These are phyloP conservation scores for Sisymbrium altissimum DNA, from an alignment of 345 rosid species.

Conservation along the genomic window DNA sequence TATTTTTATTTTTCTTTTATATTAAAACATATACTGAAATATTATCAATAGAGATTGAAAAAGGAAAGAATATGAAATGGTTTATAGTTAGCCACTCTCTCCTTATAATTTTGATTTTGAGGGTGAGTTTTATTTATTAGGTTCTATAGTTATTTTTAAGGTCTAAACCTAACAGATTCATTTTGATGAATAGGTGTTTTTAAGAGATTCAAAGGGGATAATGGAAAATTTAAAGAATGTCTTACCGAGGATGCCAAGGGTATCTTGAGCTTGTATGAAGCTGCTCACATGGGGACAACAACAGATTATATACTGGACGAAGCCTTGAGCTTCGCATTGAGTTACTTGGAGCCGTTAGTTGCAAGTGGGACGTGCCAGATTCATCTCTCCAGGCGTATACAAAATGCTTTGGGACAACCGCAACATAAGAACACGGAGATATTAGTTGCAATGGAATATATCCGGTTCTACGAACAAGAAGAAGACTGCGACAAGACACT, in stretches of 20 bases:
- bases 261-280: slow-evolving; percentile 39
- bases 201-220: slow-evolving; percentile 19
- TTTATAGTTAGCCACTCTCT: too few relatives aligned
- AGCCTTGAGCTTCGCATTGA: slow-evolving; percentile 15
- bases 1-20: too few relatives aligned
- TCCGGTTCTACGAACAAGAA: not conserved
- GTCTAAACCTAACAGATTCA: not conserved
- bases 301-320: slow-evolving; percentile 37
- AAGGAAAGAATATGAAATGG: too few relatives aligned
- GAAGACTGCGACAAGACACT: not conserved
- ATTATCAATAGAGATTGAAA: too few relatives aligned
- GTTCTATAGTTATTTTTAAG: too few relatives aligned
- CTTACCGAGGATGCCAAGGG: slow-evolving; percentile 29
- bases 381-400: slow-evolving; percentile 2
- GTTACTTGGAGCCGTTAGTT: not conserved
- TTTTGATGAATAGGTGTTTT: slow-evolving; percentile 29
- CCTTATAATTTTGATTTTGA: too few relatives aligned
- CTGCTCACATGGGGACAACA: slow-evolving; percentile 19
- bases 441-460: not conserved
- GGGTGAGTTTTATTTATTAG: too few relatives aligned
- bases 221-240: slow-evolving; percentile 23
- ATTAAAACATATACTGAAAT: too few relatives aligned
- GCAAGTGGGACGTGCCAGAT: not conserved
- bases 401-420: not conserved
- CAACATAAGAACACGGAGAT: not conserved